Base-by-base conservation (phyloP, 1,284 basidiomycete species). In the Ustilago loliicola region DNA sequence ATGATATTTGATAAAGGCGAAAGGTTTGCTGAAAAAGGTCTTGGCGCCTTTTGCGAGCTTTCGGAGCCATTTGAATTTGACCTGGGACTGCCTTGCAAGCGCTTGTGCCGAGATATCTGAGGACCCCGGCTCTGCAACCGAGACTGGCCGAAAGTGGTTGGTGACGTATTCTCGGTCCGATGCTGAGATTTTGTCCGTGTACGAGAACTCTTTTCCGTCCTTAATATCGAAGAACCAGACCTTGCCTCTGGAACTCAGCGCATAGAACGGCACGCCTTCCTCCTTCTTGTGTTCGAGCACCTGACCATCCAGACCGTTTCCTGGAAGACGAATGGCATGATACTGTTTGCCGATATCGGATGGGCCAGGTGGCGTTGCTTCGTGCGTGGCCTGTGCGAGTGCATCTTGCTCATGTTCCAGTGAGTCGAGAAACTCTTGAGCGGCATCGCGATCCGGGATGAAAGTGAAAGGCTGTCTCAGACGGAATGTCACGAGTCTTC, bases 141-240 rank as follows among this genome's bases (percentile, higher is more conserved):
- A 8, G 7, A 21, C 10, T 21, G 48, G 48, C 8, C n/a, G 23
- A 50, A 50, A 50, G 50, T 52, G 19, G 23, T 3, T 19, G 19
- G 32, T 45, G 11, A 65, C 51, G 25, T 36, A 36, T 3, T 27
- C 36, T 38, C 27, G 54, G 2, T 71, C 68, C 19, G 38, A 29
- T 25, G 15, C 15, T 17, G 21, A n/a, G 21, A 65, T 15, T 29
- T 23, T 42, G 32, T 71, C 58, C 8, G 68, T 71, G n/a, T 42
- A 55, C 0, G 53, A 56, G 19, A 53, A 71, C 9, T 10, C 9
- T 23, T 52, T 47, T 4, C 58, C 58, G 11, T 65, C 62, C 36
- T 51, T 32, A 0, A 53, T 65, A 32, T 64, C 47, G 21, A 71
- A 65, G 42, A 52, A 71, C 57, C 61, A 71, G 15, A 65, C 25